Percentiles rank a stretch among this genome's conserved stretches.
Conservation (phyloP, 805 yeast genomes). For the Wickerhamomyces subpelliculosus region DNA sequence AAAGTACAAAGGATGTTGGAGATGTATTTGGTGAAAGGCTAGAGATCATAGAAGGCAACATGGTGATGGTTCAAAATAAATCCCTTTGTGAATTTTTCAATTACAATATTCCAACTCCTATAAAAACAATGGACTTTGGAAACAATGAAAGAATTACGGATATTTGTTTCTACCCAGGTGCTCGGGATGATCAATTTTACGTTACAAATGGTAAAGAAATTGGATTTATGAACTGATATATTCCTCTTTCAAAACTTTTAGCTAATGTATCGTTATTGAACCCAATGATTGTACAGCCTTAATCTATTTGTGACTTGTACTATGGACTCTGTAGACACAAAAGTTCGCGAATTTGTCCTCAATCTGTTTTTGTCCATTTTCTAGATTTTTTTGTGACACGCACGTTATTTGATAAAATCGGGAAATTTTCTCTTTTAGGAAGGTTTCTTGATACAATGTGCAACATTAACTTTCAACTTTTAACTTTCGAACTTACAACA, state of each 20-base stretch:
- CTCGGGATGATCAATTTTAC: no score
- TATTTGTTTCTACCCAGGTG: no score
- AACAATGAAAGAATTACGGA: not conserved
- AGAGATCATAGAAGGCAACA: not conserved
- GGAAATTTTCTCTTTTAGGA: not conserved
- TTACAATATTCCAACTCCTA: conserved; percentile 1
- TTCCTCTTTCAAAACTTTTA: no score
- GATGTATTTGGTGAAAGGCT: conserved; percentile 7
- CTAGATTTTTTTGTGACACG: not conserved
- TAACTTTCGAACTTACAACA: no score
- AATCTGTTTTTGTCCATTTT: not conserved
- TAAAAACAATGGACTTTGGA: conserved; percentile 2
- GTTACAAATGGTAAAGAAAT: no score
- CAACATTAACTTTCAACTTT: no score
- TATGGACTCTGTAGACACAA: no score
- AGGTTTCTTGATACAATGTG: no score
- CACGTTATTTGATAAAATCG: not conserved
- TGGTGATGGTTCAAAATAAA: conserved; percentile 5
- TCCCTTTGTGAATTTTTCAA: conserved; percentile 6
- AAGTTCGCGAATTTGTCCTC: not conserved
- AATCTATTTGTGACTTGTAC: no score
- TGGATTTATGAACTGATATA: no score
- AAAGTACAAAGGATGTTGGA: conserved; percentile 3
- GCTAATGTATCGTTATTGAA: no score
- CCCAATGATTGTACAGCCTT: no score